phyloP scores from a whole-genome alignment of 164 flowering plant genomes.

The Annona cherimola region DNA sequence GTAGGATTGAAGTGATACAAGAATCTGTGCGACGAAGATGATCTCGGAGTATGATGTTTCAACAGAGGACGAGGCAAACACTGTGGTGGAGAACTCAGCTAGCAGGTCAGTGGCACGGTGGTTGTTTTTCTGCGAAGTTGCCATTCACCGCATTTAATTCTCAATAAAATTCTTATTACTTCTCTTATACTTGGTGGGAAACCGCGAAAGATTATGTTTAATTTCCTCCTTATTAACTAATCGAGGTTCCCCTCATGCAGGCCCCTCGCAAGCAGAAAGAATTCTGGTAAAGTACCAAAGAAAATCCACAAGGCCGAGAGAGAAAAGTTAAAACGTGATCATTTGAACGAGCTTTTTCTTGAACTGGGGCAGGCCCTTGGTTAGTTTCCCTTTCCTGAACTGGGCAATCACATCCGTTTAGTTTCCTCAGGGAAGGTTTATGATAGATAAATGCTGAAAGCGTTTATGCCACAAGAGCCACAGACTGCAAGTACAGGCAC shows the following conservation, averaged over 20 bases:
- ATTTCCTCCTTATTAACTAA: neutral
- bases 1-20: conserved; percentile 4
- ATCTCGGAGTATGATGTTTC: conserved; percentile 12
- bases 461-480: no score
- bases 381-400: conserved; percentile 20
- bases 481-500: no score
- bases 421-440: neutral
- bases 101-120: conserved; percentile 20
- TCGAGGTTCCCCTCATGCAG: conserved; percentile 24
- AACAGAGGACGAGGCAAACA: conserved; percentile 16
- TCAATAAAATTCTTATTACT: neutral
- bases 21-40: conserved; percentile 7
- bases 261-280: conserved; percentile 37
- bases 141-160: neutral
- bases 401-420: neutral
- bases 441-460: neutral
- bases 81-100: conserved; percentile 9
- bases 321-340: conserved; percentile 85
- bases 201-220: neutral
- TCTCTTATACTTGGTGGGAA: neutral
- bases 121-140: neutral
- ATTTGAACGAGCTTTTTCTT: conserved; percentile 67
- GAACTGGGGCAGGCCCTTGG: conserved; percentile 65
- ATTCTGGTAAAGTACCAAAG: conserved; percentile 51
- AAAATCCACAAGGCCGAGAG: conserved; percentile 82